Conservation (phyloP, 2,329 filamentous ascomycete species). For the Colletotrichum endophyticum region DNA sequence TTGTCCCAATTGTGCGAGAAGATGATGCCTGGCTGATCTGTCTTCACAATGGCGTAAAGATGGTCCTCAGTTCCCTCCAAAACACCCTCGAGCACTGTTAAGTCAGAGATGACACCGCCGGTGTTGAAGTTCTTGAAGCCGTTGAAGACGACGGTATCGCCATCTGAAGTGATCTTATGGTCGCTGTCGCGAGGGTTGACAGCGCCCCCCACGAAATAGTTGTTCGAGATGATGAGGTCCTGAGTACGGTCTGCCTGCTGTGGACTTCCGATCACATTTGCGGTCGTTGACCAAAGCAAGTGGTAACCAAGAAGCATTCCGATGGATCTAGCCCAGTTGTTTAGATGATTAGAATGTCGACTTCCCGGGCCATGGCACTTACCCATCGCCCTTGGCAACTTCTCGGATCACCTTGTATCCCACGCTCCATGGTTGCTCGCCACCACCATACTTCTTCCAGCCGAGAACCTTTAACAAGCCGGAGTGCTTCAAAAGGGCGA, state of each 20-base stretch:
- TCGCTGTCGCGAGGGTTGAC: constrained; percentile 71
- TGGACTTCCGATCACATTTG: constrained; percentile 62
- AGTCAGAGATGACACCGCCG: constrained; percentile 68
- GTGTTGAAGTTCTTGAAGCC: constrained; percentile 73
- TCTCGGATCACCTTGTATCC: constrained; percentile 66
- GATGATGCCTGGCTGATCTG: constrained; percentile 60
- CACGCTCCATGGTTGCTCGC: constrained; percentile 49
- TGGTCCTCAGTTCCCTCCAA: constrained; percentile 62
- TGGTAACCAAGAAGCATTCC: constrained; percentile 72
- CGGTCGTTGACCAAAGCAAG: constrained; percentile 66
- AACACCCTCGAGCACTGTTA: constrained; percentile 69
- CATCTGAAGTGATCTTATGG: constrained; percentile 58
- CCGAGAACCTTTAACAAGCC: constrained; percentile 44
- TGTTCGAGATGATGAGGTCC: constrained; percentile 64
- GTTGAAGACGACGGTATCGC: constrained; percentile 61
- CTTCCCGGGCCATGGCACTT: not conserved
- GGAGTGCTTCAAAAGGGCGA: constrained; percentile 45
- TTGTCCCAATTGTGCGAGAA: constrained; percentile 71
- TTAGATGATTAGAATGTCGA: not conserved
- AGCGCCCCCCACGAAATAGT: constrained; percentile 69
- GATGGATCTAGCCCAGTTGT: constrained; percentile 46
- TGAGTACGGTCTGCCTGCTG: constrained; percentile 64
- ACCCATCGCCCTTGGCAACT: constrained; percentile 69
- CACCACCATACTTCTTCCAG: constrained; percentile 44
- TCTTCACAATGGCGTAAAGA: constrained; percentile 66